phyloP scores from a whole-genome alignment of 164 flowering plant species.

The Vitis labrusca region DNA sequence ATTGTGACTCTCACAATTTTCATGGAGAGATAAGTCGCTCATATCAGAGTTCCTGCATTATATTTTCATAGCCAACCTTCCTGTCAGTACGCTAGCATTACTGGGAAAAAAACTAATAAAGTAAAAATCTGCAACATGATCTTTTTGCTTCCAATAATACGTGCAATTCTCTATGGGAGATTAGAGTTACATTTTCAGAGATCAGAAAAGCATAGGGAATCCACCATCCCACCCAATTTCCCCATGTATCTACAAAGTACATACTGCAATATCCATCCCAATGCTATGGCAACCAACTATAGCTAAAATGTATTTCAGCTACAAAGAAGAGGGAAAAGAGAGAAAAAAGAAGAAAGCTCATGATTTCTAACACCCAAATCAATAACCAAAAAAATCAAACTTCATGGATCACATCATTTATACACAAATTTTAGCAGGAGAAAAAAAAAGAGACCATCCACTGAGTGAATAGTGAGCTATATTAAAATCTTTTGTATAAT shows the following conservation, averaged over 20 bases:
- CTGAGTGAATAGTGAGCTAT: no score
- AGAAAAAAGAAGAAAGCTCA: no score
- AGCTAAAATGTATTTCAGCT: no score
- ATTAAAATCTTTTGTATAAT: no score
- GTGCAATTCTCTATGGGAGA: background rate
- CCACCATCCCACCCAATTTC: constrained; percentile 1
- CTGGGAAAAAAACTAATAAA: background rate
- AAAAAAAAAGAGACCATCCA: no score
- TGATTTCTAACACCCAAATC: no score
- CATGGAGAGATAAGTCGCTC: constrained; percentile 17
- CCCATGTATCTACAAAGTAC: background rate
- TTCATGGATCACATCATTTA: no score
- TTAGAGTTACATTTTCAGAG: background rate
- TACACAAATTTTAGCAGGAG: no score
- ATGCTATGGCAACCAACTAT: background rate
- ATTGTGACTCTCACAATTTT: constrained; percentile 17
- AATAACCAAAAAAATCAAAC: no score
- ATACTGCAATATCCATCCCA: background rate
- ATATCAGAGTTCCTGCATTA: constrained; percentile 36
- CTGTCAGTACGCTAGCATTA: background rate
- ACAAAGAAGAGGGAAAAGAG: no score
- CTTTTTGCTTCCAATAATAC: background rate
- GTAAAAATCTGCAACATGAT: background rate
- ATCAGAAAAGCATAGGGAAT: background rate
- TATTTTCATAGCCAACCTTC: background rate